phyloP scores from a whole-genome alignment of 352 stramenopile genomes.

The Globisporangium takayamanum region DNA sequence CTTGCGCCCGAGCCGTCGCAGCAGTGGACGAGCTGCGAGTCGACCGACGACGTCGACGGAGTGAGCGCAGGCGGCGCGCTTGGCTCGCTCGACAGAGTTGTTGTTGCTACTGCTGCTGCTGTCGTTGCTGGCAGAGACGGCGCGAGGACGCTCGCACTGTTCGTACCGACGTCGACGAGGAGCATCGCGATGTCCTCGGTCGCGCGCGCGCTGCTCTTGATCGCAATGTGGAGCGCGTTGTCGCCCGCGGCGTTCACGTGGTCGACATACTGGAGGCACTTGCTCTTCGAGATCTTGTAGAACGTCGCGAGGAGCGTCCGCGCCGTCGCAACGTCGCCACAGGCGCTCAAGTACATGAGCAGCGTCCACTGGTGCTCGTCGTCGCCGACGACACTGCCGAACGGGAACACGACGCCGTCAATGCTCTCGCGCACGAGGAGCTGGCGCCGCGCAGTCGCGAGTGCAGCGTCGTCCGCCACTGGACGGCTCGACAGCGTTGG shows the following conservation, averaged over 20 bases:
- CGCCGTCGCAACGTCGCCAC: slow-evolving; percentile 39
- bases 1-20: slow-evolving; percentile 44
- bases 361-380: slow-evolving; percentile 52
- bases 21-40: slow-evolving; percentile 32
- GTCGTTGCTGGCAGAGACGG: slow-evolving; percentile 1
- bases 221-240: slow-evolving; percentile 61
- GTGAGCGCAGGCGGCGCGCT: neutral
- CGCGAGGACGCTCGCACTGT: slow-evolving; percentile 6
- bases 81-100: neutral
- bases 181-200: slow-evolving; percentile 24
- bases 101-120: neutral
- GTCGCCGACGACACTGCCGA: slow-evolving; percentile 24
- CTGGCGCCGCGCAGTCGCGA: slow-evolving; percentile 15
- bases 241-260: slow-evolving; percentile 59
- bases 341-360: slow-evolving; percentile 58
- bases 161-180: slow-evolving; percentile 33
- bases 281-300: slow-evolving; percentile 7
- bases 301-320: slow-evolving; percentile 25
- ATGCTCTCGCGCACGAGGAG: slow-evolving; percentile 27
- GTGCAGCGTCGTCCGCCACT: slow-evolving; percentile 13
- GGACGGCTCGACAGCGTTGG: slow-evolving; percentile 7
- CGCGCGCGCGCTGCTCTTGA: slow-evolving; percentile 31
- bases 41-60: slow-evolving; percentile 7
- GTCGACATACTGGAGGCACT: slow-evolving; percentile 36
- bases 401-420: slow-evolving; percentile 20